Conservation (phyloP, 1,284 basidiomycete species). For the Trichosporon asahii region DNA sequence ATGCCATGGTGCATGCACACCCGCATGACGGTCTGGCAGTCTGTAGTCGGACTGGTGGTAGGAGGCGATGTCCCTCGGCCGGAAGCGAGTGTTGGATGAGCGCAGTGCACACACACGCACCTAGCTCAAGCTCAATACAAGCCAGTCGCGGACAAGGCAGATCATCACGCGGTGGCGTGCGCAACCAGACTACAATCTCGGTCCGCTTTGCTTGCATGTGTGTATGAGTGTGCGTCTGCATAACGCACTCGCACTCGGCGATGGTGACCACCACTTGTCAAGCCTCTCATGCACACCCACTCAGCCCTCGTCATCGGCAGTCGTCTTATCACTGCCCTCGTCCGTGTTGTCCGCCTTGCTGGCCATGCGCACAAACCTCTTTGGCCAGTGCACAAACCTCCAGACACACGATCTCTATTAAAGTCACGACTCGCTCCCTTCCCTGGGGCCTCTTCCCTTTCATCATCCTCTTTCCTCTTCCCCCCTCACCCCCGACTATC, state of each 20-base stretch:
- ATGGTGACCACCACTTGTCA: background rate
- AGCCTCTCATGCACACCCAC: too few species aligned
- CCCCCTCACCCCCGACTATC: background rate
- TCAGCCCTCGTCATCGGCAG: background rate
- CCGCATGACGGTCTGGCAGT: background rate
- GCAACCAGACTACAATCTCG: background rate
- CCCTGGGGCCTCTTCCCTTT: background rate
- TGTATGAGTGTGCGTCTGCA: background rate
- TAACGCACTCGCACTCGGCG: background rate
- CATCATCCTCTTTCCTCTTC: constrained; percentile 3
- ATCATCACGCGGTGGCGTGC: background rate
- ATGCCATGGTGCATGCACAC: background rate
- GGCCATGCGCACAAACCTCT: constrained; percentile 4
- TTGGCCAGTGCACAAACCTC: constrained; percentile 4
- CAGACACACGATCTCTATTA: constrained; percentile 1
- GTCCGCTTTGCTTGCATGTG: background rate
- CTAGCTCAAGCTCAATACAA: background rate
- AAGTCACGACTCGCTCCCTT: background rate
- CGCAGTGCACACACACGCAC: background rate
- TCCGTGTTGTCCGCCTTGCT: background rate
- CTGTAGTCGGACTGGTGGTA: too few species aligned
- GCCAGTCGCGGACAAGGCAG: background rate
- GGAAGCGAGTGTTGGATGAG: too few species aligned
- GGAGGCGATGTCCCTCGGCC: too few species aligned
- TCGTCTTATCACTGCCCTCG: background rate